Conservation (phyloP, 78 protist genomes). For the Blattamonas nauphoetae region DNA sequence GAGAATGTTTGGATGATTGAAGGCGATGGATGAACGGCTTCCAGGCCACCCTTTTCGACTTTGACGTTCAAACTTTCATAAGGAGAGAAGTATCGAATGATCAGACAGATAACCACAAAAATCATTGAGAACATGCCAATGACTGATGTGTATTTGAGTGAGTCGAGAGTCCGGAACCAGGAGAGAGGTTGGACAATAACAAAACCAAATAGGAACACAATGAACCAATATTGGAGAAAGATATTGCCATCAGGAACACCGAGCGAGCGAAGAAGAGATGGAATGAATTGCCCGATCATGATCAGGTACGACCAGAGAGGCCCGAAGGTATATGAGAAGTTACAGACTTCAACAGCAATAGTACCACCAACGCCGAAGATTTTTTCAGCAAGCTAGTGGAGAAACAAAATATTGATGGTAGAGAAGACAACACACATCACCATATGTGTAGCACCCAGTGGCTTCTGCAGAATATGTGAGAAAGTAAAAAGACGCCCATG, state of each 20-base stretch:
- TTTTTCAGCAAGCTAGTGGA: background rate
- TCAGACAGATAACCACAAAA: background rate
- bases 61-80: too few relatives aligned
- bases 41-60: too few relatives aligned
- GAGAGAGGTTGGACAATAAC: background rate
- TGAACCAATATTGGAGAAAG: background rate
- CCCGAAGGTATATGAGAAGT: background rate
- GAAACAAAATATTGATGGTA: background rate
- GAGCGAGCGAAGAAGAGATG: background rate
- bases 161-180: background rate
- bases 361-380: background rate
- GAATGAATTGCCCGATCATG: background rate
- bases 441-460: background rate
- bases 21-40: too few relatives aligned
- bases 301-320: constrained; percentile 5
- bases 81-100: background rate
- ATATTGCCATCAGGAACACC: background rate
- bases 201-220: background rate
- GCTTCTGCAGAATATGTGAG: background rate
- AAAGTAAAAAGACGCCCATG: background rate
- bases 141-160: background rate
- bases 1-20: background rate
- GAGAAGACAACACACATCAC: background rate
- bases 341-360: background rate
- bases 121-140: background rate